Evolutionary conservation across 345 rosid species (phyloP), one percentile per base, ranked within the genome.

Genomic region (Sapria himalayana): DNA sequence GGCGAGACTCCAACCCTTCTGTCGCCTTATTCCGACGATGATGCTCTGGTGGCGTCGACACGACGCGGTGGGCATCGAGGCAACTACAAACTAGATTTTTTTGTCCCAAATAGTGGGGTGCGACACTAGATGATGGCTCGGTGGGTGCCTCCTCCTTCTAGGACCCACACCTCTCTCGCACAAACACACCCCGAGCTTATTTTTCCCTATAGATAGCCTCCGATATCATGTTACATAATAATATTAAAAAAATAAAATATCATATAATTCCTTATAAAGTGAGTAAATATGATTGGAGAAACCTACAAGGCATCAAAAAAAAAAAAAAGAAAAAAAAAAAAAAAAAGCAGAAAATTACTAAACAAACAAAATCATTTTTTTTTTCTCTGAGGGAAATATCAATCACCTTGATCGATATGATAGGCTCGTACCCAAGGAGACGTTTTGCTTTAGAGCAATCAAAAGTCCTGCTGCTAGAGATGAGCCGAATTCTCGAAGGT

Each of bases 401-500:
- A 54, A 50, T 21, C 64, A 86, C 94, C 97, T 81, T 74, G 56
- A 86, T 74, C 29, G 85, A 54, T 41, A 81, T 64, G 36, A 81
- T 43, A 33, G 92, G 92, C 23, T 64, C 41, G 53, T 86, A 86
- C 58, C 92, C 92, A 42, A 86, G 79, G 36, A 46, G 72, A 47
- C 81, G 89, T 48, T 72, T 81, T 24, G 94, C 94, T 63, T 81
- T 86, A 1, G 73, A 70, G 45, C 76, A 67, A 58, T 63, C 55
- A 45, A 86, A 86, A 37, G 82, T 56, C 65, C 92, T 70, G 58
- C 60, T 72, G 61, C 89, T 64, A 7, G 94, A 70, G 45, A 81
- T 81, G 25, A 86, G 85, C 42, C 89, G 72, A 63, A 86, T 51
- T 68, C 89, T 84, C 4, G 94, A 86, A 48, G 92, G 92, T 49